Percentiles rank a stretch among this genome's conserved stretches.
phyloP scores from a whole-genome alignment of 495 filamentous ascomycete genomes.

The Penicillium subrubescens region DNA sequence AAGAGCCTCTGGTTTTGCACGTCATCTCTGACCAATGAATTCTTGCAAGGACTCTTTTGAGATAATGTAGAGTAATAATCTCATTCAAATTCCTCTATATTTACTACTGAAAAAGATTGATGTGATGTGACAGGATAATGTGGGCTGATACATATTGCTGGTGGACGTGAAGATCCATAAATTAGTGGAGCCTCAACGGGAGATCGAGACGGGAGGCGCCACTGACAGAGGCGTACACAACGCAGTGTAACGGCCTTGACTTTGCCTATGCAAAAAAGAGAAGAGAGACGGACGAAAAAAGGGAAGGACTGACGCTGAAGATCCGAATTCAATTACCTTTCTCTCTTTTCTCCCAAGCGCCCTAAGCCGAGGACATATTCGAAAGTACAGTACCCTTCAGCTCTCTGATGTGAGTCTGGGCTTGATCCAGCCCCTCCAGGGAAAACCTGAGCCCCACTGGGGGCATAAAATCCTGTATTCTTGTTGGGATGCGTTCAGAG shows the following conservation, averaged over 20 bases:
- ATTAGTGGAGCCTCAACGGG: not conserved
- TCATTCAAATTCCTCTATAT: not conserved
- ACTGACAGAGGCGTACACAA: not conserved
- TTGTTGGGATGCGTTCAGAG: not conserved
- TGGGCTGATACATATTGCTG: not conserved
- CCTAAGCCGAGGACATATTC: not conserved
- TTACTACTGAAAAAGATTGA: not conserved
- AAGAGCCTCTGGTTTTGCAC: not conserved
- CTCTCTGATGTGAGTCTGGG: not conserved
- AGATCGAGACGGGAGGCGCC: not conserved
- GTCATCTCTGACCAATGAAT: not conserved
- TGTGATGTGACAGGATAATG: not conserved
- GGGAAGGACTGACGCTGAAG: not conserved
- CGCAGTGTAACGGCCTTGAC: not conserved
- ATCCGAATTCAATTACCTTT: not conserved
- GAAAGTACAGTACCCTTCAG: not conserved
- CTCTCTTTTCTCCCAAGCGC: conserved; percentile 1
- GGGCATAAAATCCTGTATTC: not conserved
- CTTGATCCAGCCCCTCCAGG: not conserved
- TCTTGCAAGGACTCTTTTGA: not conserved
- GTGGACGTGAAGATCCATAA: not conserved
- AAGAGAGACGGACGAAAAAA: not conserved
- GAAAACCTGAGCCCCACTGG: not conserved
- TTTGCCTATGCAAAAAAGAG: not conserved
- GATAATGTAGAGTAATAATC: no score